Conservation (phyloP, 2,329 filamentous ascomycete genomes). For the Aspergillus ochraceoroseus region DNA sequence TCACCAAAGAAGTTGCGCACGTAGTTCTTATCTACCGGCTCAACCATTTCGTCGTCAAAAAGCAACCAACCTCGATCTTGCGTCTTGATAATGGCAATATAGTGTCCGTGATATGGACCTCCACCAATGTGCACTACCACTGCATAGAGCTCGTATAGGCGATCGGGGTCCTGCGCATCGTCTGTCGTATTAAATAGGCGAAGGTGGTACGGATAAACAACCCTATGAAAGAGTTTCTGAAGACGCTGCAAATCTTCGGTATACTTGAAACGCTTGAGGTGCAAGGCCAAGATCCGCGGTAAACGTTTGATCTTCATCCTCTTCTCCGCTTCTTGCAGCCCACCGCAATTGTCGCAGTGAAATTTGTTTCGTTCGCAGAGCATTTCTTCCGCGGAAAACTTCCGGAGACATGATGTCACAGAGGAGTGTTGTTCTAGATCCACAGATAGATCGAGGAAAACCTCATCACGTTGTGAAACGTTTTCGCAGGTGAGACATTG, state of each 20-base stretch:
- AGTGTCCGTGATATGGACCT: constrained; percentile 95
- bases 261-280: constrained; percentile 97
- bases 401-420: constrained; percentile 87
- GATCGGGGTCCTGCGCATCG: constrained; percentile 86
- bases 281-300: constrained; percentile 83
- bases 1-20: constrained; percentile 97
- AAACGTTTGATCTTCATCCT: constrained; percentile 98
- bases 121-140: constrained; percentile 96
- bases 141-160: constrained; percentile 92
- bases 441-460: constrained; percentile 91
- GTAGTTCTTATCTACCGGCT: constrained; percentile 93
- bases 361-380: constrained; percentile 98
- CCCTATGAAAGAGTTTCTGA: constrained; percentile 93
- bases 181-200: constrained; percentile 97
- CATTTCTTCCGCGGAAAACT: constrained; percentile 98
- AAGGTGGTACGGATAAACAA: constrained; percentile 94
- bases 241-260: constrained; percentile 90
- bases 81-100: constrained; percentile 96
- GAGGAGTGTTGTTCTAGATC: constrained; percentile 94
- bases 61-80: constrained; percentile 92
- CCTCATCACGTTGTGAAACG: constrained; percentile 88
- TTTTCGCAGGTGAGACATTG: constrained; percentile 96
- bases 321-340: constrained; percentile 95
- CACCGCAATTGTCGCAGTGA: constrained; percentile 94
- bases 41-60: constrained; percentile 98